These are phyloP conservation scores for Kwoniella bestiolae DNA, from an alignment of 768 basidiomycete species.

Conservation along the genomic window DNA sequence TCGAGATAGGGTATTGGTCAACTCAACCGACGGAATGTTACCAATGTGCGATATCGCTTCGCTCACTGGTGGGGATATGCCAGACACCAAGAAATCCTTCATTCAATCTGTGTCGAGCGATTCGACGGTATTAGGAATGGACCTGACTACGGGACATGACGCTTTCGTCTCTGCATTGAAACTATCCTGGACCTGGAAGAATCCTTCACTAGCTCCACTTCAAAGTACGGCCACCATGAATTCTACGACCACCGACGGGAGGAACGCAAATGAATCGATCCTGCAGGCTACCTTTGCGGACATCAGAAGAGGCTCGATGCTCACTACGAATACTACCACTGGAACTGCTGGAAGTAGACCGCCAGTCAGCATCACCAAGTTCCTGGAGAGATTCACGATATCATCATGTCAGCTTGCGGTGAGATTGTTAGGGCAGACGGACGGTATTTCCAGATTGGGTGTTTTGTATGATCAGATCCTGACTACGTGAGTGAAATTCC, in stretches of 20 bases:
- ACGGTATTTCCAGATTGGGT: slow-evolving; percentile 49
- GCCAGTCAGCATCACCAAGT: slow-evolving; percentile 44
- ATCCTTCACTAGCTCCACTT: slow-evolving; percentile 24
- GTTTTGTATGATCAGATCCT: slow-evolving; percentile 58
- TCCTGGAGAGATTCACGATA: slow-evolving; percentile 53
- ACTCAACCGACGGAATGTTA: slow-evolving; percentile 54
- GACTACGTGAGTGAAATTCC: slow-evolving; percentile 56
- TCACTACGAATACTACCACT: slow-evolving; percentile 35
- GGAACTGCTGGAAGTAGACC: slow-evolving; percentile 22
- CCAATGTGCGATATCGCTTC: slow-evolving; percentile 57
- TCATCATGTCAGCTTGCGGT: slow-evolving; percentile 48
- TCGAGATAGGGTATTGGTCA: slow-evolving; percentile 54
- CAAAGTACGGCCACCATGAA: slow-evolving; percentile 2
- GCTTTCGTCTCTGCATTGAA: slow-evolving; percentile 57
- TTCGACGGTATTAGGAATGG: slow-evolving; percentile 55
- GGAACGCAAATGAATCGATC: slow-evolving; percentile 10
- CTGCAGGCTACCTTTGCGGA: slow-evolving; percentile 26
- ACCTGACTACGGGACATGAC: slow-evolving; percentile 54
- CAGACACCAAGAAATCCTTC: slow-evolving; percentile 15
- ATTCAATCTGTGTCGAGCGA: slow-evolving; percentile 29
- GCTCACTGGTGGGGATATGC: slow-evolving; percentile 27
- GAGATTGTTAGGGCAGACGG: slow-evolving; percentile 45
- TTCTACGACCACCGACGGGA: not conserved
- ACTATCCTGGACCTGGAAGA: slow-evolving; percentile 56
- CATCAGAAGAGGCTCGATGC: slow-evolving; percentile 40